These are phyloP conservation scores for Stephania yunnanensis DNA, from an alignment of 164 flowering plant genomes.

Conservation along the genomic window DNA sequence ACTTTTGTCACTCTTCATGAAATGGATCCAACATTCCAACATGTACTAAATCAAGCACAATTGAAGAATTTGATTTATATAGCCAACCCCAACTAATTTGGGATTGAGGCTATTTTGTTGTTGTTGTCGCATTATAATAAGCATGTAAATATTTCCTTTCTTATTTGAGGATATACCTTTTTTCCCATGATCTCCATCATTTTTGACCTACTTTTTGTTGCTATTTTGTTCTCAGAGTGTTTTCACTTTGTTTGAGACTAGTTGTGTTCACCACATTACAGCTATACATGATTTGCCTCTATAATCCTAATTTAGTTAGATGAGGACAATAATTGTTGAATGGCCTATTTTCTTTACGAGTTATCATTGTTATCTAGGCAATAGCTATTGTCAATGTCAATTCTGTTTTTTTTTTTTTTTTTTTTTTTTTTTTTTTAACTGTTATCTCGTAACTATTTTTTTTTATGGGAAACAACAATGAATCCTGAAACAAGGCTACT, in stretches of 20 bases:
- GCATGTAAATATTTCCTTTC: neutral
- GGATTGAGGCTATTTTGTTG: too few relatives aligned
- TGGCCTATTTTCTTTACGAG: too few relatives aligned
- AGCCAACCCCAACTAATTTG: too few relatives aligned
- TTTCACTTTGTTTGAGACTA: neutral
- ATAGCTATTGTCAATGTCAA: neutral
- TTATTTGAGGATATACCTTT: neutral
- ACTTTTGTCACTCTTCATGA: too few relatives aligned
- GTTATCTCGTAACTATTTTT: neutral
- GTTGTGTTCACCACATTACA: neutral
- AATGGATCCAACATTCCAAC: too few relatives aligned
- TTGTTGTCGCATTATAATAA: too few relatives aligned
- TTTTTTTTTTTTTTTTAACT: too few relatives aligned
- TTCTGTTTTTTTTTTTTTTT: neutral
- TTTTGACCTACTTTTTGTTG: neutral
- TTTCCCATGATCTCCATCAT: neutral
- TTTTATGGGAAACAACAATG: slow-evolving; percentile 86
- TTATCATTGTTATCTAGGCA: neutral
- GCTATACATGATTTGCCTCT: neutral
- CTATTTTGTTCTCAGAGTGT: neutral
- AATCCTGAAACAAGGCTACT: slow-evolving; percentile 74
- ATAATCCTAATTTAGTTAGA: neutral
- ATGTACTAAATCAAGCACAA: too few relatives aligned
- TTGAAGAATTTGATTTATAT: too few relatives aligned
- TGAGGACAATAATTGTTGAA: too few relatives aligned